These are phyloP conservation scores for Parastagonospora avenae DNA, from an alignment of 2,329 filamentous ascomycete species.

Conservation along the genomic window DNA sequence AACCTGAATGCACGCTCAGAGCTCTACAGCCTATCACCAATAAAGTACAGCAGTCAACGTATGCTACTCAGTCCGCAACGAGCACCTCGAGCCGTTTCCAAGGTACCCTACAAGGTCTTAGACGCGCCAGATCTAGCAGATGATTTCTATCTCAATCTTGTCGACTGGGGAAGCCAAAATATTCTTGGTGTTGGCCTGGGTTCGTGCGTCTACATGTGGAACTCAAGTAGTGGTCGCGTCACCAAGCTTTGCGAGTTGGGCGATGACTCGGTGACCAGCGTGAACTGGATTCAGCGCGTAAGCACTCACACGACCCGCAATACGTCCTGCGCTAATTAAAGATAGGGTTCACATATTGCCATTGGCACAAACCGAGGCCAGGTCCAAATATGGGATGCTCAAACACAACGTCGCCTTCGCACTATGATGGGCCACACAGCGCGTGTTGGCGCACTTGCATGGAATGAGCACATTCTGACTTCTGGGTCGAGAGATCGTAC, in stretches of 20 bases:
- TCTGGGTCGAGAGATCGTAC: slow-evolving; percentile 91
- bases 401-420: slow-evolving; percentile 79
- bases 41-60: slow-evolving; percentile 88
- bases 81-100: slow-evolving; percentile 87
- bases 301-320: slow-evolving; percentile 17
- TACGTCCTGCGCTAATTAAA: slow-evolving; percentile 10
- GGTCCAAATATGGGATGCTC: slow-evolving; percentile 97
- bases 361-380: slow-evolving; percentile 94
- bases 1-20: slow-evolving; percentile 91
- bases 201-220: slow-evolving; percentile 98
- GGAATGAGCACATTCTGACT: slow-evolving; percentile 97
- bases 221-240: slow-evolving; percentile 86
- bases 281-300: slow-evolving; percentile 94
- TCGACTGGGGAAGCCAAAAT: slow-evolving; percentile 97
- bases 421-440: slow-evolving; percentile 98
- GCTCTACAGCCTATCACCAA: slow-evolving; percentile 92
- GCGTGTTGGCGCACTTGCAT: slow-evolving; percentile 89
- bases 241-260: slow-evolving; percentile 92
- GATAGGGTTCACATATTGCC: slow-evolving; percentile 83
- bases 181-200: slow-evolving; percentile 91
- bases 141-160: slow-evolving; percentile 96
- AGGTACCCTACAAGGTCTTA: slow-evolving; percentile 96
- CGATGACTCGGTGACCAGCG: slow-evolving; percentile 93
- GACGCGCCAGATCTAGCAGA: slow-evolving; percentile 96
- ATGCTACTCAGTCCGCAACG: slow-evolving; percentile 91